Evolutionary conservation across 2,329 filamentous ascomycete species (phyloP).

Genomic region (Fusarium chuoi): DNA sequence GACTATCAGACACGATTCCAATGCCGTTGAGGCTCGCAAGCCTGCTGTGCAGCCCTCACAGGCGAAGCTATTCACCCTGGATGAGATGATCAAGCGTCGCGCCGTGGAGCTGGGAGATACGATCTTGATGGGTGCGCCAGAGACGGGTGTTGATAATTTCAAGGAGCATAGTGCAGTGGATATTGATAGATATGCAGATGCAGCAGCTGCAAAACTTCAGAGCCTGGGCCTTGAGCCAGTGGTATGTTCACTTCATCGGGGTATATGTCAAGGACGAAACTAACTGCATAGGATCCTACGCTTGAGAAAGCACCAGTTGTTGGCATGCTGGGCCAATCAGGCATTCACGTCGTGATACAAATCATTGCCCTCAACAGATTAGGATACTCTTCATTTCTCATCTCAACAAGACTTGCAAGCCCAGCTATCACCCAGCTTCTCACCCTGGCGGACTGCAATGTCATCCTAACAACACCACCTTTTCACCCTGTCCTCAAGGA

Average conservation of each 20-base stretch:
- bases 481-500: slow-evolving; percentile 29
- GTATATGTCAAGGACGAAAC: neutral
- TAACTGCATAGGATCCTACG: slow-evolving; percentile 22
- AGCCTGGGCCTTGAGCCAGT: slow-evolving; percentile 26
- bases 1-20: slow-evolving; percentile 40
- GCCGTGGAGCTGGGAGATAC: slow-evolving; percentile 24
- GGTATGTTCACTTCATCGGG: neutral
- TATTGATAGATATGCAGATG: slow-evolving; percentile 36
- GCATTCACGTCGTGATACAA: slow-evolving; percentile 31
- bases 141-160: slow-evolving; percentile 25
- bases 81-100: slow-evolving; percentile 34
- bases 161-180: slow-evolving; percentile 35
- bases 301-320: slow-evolving; percentile 30
- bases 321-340: slow-evolving; percentile 35
- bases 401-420: slow-evolving; percentile 37
- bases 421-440: slow-evolving; percentile 33
- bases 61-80: slow-evolving; percentile 33
- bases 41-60: slow-evolving; percentile 5
- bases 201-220: slow-evolving; percentile 29
- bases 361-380: slow-evolving; percentile 37
- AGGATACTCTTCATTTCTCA: slow-evolving; percentile 36
- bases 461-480: slow-evolving; percentile 28
- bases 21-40: slow-evolving; percentile 5
- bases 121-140: slow-evolving; percentile 24
- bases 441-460: slow-evolving; percentile 8